Evolutionary conservation across 768 basidiomycete species (phyloP).

Genomic region (Austroboletus eburneus): DNA sequence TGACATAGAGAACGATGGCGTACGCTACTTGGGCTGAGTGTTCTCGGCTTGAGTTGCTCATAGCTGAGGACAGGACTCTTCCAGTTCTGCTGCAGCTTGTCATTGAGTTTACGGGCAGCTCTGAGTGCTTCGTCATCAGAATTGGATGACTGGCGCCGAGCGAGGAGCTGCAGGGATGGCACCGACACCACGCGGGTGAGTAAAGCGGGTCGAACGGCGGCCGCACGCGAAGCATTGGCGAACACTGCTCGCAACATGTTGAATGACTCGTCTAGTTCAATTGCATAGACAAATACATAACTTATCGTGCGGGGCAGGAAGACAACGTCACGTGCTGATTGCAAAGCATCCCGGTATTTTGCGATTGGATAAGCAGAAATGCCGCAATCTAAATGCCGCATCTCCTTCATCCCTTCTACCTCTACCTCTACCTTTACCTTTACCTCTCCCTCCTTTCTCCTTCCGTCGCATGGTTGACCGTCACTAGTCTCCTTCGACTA

Average conservation of each 20-base stretch:
- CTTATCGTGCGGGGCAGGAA: not conserved
- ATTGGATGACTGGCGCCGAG: constrained; percentile 36
- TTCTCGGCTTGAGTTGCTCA: constrained; percentile 76
- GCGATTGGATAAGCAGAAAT: no score
- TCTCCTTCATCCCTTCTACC: no score
- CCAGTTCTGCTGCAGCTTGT: constrained; percentile 66
- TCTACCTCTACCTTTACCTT: no score
- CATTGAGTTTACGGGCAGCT: constrained; percentile 31
- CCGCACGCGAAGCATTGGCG: constrained; percentile 10
- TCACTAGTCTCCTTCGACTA: no score
- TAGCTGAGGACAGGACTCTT: constrained; percentile 68
- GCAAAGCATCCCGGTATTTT: not conserved
- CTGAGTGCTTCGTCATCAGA: constrained; percentile 18
- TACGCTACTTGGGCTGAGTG: constrained; percentile 69
- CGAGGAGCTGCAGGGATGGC: constrained; percentile 13
- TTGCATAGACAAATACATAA: no score
- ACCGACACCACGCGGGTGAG: constrained; percentile 2
- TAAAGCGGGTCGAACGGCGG: constrained; percentile 7
- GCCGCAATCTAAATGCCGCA: no score
- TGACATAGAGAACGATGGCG: not conserved
- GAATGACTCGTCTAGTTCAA: not conserved
- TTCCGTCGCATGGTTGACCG: no score
- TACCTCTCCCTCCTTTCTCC: no score
- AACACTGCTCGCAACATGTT: constrained; percentile 25
- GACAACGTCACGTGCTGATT: constrained; percentile 12